Evolutionary conservation across 305 asterid genomes (phyloP).

Genomic region (Solanum chacoense): DNA sequence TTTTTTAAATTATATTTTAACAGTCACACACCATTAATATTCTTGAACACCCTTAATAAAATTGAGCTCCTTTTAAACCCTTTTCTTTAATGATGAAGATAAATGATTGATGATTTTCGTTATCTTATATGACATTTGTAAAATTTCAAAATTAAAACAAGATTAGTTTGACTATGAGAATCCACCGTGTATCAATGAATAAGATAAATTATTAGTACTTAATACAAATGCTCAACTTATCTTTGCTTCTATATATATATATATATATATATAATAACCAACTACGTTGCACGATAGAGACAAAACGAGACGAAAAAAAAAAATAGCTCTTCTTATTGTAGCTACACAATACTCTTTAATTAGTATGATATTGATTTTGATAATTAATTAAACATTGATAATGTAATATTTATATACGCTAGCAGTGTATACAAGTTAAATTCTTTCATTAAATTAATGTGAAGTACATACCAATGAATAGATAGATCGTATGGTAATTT

Average conservation of each 20-base stretch:
- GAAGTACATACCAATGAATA: slow-evolving; percentile 7
- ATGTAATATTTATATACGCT: neutral
- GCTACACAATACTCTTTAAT: neutral
- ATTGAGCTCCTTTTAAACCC: neutral
- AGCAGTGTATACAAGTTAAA: neutral
- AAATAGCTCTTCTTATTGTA: neutral
- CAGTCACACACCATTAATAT: neutral
- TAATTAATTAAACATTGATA: neutral
- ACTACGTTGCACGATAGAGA: neutral
- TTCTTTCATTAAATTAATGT: neutral
- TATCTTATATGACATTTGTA: neutral
- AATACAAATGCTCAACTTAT: neutral
- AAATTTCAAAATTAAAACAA: neutral
- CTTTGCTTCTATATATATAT: neutral
- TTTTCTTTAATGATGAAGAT: neutral
- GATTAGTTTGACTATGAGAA: neutral
- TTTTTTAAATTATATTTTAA: too few species aligned
- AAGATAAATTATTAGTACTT: neutral
- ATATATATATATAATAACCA: neutral
- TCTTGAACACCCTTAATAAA: neutral
- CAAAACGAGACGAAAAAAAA: neutral
- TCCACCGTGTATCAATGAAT: neutral
- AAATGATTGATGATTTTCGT: neutral
- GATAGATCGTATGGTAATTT: slow-evolving; percentile 7
- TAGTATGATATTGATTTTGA: neutral